phyloP scores from a whole-genome alignment of 2,329 filamentous ascomycete genomes.

The Aspergillus cejpii region DNA sequence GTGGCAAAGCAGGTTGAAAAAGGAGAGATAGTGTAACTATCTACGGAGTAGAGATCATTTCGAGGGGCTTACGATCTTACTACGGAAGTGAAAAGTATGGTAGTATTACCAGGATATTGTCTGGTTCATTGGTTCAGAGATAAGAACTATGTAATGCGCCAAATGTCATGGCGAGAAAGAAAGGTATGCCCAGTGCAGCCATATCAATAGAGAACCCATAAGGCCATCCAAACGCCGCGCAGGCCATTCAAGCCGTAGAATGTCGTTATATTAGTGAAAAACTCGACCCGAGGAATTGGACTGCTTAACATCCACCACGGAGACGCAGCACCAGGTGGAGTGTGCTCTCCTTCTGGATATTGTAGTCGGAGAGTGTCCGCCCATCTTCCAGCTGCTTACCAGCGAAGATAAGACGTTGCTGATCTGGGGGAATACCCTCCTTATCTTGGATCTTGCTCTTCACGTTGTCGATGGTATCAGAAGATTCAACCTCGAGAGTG shows the following conservation, averaged over 20 bases:
- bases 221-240: constrained; percentile 37
- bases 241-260: constrained; percentile 28
- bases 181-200: constrained; percentile 22
- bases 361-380: constrained; percentile 49
- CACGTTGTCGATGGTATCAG: constrained; percentile 64
- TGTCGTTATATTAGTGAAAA: constrained; percentile 16
- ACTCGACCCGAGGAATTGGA: constrained; percentile 13
- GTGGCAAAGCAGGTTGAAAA: constrained; percentile 3
- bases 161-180: constrained; percentile 14
- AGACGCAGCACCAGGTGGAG: constrained; percentile 53
- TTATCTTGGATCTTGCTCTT: constrained; percentile 74
- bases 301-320: constrained; percentile 38
- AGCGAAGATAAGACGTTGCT: constrained; percentile 64
- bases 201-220: constrained; percentile 18
- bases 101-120: constrained; percentile 2
- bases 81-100: background rate
- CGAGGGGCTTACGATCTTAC: background rate
- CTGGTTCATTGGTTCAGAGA: constrained; percentile 10
- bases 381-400: constrained; percentile 58
- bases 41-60: background rate
- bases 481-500: constrained; percentile 61
- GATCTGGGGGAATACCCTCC: constrained; percentile 67
- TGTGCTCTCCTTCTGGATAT: constrained; percentile 56
- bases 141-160: constrained; percentile 17
- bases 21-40: no score